Percentiles rank a stretch among this genome's conserved stretches.
These are phyloP conservation scores for Forsythia suspensa DNA, from an alignment of 257 asterid genomes.

Conservation along the genomic window DNA sequence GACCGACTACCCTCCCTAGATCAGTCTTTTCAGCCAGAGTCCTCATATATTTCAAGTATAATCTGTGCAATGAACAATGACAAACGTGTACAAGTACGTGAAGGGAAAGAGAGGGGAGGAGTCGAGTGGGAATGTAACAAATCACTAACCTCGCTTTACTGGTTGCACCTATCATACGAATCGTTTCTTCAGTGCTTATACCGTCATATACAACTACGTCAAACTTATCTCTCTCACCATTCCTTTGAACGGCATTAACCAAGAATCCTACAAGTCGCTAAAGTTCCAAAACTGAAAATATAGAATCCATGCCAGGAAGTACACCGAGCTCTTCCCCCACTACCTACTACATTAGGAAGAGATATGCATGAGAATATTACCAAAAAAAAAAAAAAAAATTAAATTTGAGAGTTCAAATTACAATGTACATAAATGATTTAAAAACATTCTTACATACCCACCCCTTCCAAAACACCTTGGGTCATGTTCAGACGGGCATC, in stretches of 20 bases:
- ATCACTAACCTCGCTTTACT: conserved; percentile 70
- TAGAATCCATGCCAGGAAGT: conserved; percentile 98
- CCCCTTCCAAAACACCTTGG: conserved; percentile 99
- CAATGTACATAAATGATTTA: neutral
- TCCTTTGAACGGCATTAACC: conserved; percentile 29
- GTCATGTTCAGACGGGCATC: conserved; percentile 87
- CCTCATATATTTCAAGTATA: conserved; percentile 78
- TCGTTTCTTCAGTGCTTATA: conserved; percentile 76
- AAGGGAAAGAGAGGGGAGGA: neutral
- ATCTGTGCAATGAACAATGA: conserved; percentile 42
- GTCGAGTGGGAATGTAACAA: neutral
- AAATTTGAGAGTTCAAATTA: neutral
- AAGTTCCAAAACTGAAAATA: conserved; percentile 76
- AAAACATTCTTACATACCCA: conserved; percentile 54
- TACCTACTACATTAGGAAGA: conserved; percentile 54
- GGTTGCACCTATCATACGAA: conserved; percentile 82
- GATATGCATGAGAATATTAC: conserved; percentile 17
- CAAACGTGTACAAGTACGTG: conserved; percentile 5
- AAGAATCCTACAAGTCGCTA: conserved; percentile 61
- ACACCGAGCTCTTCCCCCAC: conserved; percentile 97
- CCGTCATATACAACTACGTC: conserved; percentile 86
- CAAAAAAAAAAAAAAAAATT: neutral
- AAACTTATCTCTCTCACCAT: conserved; percentile 40
- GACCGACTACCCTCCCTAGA: conserved; percentile 82
- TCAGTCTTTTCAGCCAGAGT: conserved; percentile 88